Base-by-base conservation (phyloP, 176 grass and related monocot genomes). In the Musa acuminata region DNA sequence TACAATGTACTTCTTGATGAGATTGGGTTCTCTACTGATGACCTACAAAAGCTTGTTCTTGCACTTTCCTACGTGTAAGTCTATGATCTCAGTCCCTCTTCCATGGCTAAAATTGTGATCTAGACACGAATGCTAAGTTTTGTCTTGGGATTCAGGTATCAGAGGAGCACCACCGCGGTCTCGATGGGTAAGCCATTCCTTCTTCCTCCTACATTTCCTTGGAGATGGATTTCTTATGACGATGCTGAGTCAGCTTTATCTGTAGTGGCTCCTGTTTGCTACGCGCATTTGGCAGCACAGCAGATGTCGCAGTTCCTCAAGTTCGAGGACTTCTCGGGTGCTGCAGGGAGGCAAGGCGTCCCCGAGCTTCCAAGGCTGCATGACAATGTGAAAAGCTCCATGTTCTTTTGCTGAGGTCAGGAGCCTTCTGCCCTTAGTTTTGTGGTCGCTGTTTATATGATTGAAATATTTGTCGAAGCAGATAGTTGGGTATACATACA, bases 1-100 rank as follows among this genome's bases (percentile, higher is more conserved):
- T 91, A 84, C 67, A 79, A 96, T 75, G 79, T 96, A 12, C 73
- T 90, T 53, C 48, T 86, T 80, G 88, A 90, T 64, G 83, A 96
- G 64, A 90, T 87, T 53, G 78, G 76, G 13, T 95, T 90, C 72
- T 64, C 64, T 12, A 35, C 81, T 16, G 83, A 96, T 35, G 65
- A 83, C 20, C 57, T 96, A 27, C 83, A 91, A 69, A 80, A 83
- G 69, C 57, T 91, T 14, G 84, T 91, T 67, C 88, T 83, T 52
- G 78, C 79, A 65, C 88, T 96, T 52, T 91, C 86, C 7, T 96
- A 91, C 48, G 83, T 86, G 85, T 87, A 82, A 52, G 86, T 62
- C 23, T 52, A 67, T 27, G 13, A 50, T 60, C 20, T 51, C 3
- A 62, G 12, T 17, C 21, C 13, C 20, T 10, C 11, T 26, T 14